phyloP scores from a whole-genome alignment of 305 asterid genomes.

The Euphrasia arctica region DNA sequence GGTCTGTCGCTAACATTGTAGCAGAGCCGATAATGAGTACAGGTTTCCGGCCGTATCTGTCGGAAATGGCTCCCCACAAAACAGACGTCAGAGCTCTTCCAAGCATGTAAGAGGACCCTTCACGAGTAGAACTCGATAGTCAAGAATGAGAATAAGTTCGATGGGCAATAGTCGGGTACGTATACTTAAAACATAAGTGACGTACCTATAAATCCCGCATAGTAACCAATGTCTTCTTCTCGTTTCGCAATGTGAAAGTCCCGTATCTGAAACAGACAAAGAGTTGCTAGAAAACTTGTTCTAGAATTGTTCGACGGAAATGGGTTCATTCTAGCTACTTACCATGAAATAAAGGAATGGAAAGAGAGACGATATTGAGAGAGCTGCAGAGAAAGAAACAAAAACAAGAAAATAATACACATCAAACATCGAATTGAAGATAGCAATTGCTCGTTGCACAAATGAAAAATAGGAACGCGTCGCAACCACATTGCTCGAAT shows the following conservation, averaged over 20 bases:
- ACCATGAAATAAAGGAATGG: slow-evolving; percentile 98
- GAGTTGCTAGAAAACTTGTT: too few species aligned
- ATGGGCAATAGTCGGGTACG: not conserved
- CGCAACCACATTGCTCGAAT: not conserved
- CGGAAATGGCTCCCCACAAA: slow-evolving; percentile 74
- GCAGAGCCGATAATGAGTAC: slow-evolving; percentile 59
- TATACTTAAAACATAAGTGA: not conserved
- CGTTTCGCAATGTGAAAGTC: slow-evolving; percentile 68
- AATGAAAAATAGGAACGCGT: not conserved
- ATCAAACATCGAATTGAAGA: not conserved
- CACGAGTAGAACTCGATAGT: slow-evolving; percentile 3
- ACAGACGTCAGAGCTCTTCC: slow-evolving; percentile 78
- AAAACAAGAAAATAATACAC: not conserved
- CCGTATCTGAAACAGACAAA: slow-evolving; percentile 39
- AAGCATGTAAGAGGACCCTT: slow-evolving; percentile 64
- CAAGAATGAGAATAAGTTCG: slow-evolving; percentile 5
- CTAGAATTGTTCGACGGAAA: too few species aligned
- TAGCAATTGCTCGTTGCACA: not conserved
- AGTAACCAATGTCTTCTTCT: slow-evolving; percentile 74
- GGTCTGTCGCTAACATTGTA: slow-evolving; percentile 45
- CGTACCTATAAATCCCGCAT: slow-evolving; percentile 82
- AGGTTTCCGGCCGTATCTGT: slow-evolving; percentile 85
- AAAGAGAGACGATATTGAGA: slow-evolving; percentile 85
- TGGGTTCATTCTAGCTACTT: slow-evolving; percentile 26
- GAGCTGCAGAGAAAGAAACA: slow-evolving; percentile 46